These are phyloP conservation scores for Fallopia convolvulus DNA, from an alignment of 148 eudicot genomes.

Conservation along the genomic window DNA sequence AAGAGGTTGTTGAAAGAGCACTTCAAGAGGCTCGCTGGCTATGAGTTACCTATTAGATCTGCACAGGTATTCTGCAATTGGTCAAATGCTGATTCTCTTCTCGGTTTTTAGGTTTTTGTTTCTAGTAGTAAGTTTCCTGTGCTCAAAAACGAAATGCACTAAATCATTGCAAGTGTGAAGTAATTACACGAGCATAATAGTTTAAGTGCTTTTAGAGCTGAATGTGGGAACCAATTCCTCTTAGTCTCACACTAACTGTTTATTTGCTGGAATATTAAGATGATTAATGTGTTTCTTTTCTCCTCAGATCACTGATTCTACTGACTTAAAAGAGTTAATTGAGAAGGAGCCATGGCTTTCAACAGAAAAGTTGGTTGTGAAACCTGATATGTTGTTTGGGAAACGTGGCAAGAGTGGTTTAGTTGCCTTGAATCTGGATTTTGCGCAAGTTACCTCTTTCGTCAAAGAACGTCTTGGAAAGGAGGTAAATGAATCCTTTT, in stretches of 20 bases:
- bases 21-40: slow-evolving; percentile 48
- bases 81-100: neutral
- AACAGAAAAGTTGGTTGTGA: slow-evolving; percentile 83
- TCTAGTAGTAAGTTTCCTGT: neutral
- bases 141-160: too few species aligned
- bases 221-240: neutral
- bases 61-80: slow-evolving; percentile 48
- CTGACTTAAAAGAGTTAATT: slow-evolving; percentile 68
- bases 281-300: slow-evolving; percentile 6
- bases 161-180: neutral
- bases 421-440: slow-evolving; percentile 89
- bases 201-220: neutral
- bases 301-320: slow-evolving; percentile 67
- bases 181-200: neutral
- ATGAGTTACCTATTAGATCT: slow-evolving; percentile 56
- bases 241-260: too few species aligned
- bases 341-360: slow-evolving; percentile 83
- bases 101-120: neutral
- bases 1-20: slow-evolving; percentile 77
- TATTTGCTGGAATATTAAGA: neutral
- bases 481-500: slow-evolving; percentile 41
- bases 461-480: slow-evolving; percentile 91
- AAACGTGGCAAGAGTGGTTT: slow-evolving; percentile 98
- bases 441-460: slow-evolving; percentile 72
- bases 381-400: slow-evolving; percentile 97